Evolutionary conservation across 768 basidiomycete species (phyloP).

Genomic region (Lanmaoa rubissima): DNA sequence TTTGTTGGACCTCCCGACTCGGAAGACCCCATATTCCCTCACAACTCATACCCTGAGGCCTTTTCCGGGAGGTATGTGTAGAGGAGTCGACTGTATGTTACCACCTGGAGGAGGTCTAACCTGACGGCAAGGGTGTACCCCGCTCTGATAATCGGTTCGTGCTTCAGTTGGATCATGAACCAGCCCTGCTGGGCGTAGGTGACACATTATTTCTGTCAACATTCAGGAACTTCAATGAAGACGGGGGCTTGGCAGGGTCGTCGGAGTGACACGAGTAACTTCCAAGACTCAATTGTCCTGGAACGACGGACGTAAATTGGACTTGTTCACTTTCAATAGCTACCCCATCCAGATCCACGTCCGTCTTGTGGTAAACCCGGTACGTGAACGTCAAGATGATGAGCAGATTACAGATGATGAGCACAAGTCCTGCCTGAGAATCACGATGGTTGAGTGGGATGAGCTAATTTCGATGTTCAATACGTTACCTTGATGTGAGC

Average conservation of each 20-base stretch:
- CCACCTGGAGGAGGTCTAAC: no score
- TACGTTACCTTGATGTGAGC: slow-evolving; percentile 19
- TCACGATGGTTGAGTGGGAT: background rate
- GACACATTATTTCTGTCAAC: background rate
- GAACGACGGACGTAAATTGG: slow-evolving; percentile 19
- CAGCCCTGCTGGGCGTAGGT: background rate
- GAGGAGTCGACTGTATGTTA: background rate
- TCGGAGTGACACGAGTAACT: background rate
- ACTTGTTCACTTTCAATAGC: background rate
- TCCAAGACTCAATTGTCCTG: background rate
- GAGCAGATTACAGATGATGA: slow-evolving; percentile 23
- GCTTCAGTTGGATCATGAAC: background rate
- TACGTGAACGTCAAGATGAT: slow-evolving; percentile 18
- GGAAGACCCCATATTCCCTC: no score
- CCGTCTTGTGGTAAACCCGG: slow-evolving; percentile 7
- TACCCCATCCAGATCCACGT: background rate
- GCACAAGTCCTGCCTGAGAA: slow-evolving; percentile 19
- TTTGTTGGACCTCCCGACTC: no score
- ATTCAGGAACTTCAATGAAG: background rate
- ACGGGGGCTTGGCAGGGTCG: background rate
- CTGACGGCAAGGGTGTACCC: background rate
- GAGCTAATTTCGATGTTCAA: background rate
- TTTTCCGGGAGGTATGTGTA: no score
- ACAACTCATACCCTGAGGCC: no score
- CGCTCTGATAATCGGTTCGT: background rate